These are phyloP conservation scores for Jamesozyma jinghongensis DNA, from an alignment of 805 yeast genomes.

Conservation along the genomic window DNA sequence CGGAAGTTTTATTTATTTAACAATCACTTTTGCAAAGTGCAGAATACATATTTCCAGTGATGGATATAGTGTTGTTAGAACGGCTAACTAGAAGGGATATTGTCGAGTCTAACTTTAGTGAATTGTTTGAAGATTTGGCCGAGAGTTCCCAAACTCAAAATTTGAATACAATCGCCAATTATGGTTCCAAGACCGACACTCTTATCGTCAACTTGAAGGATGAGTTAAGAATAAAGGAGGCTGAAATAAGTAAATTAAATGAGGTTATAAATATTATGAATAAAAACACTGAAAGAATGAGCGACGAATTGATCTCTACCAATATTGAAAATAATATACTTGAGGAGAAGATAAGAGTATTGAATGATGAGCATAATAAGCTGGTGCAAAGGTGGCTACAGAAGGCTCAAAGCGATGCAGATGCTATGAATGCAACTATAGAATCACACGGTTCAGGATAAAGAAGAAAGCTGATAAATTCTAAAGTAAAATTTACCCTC, in stretches of 20 bases:
- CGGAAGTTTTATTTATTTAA: too few relatives aligned
- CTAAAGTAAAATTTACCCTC: too few relatives aligned
- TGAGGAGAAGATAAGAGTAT: conserved; percentile 26
- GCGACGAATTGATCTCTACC: conserved; percentile 56
- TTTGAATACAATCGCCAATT: not conserved
- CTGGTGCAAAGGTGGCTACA: conserved; percentile 53
- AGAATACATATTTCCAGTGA: not conserved
- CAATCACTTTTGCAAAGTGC: too few relatives aligned
- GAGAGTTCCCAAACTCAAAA: too few relatives aligned
- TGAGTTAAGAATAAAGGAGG: conserved; percentile 10
- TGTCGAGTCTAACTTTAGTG: conserved; percentile 14
- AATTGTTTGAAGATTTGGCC: conserved; percentile 12
- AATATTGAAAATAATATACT: conserved; percentile 45
- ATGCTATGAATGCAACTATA: conserved; percentile 38
- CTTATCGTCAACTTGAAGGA: not conserved
- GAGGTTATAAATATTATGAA: conserved; percentile 37
- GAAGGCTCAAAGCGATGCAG: conserved; percentile 51
- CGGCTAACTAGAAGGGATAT: conserved; percentile 14
- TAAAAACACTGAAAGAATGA: conserved; percentile 47
- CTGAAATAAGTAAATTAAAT: conserved; percentile 21
- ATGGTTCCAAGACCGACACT: not conserved
- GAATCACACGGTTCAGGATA: not conserved
- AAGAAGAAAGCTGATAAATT: not conserved
- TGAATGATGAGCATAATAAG: conserved; percentile 41
- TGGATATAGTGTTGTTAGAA: conserved; percentile 9